These are phyloP conservation scores for Salvia sclarea DNA, from an alignment of 305 asterid genomes.

Conservation along the genomic window DNA sequence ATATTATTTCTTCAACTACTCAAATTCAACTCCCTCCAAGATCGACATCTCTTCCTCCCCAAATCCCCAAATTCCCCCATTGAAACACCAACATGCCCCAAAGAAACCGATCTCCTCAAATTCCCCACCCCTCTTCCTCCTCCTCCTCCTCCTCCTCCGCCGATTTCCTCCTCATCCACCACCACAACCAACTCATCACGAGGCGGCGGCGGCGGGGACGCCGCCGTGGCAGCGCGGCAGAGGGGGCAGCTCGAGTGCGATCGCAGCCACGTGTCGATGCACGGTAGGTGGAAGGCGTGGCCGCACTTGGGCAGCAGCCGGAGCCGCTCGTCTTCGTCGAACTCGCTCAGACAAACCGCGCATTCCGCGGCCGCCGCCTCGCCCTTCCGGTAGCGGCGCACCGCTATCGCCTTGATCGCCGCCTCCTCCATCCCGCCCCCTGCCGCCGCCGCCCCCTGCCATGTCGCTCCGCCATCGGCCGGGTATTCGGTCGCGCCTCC, in stretches of 20 bases:
- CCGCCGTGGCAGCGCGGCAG: slow-evolving; percentile 46
- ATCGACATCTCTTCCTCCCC: slow-evolving; percentile 23
- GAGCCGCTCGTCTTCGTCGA: slow-evolving; percentile 51
- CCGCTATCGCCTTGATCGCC: slow-evolving; percentile 42
- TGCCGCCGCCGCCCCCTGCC: slow-evolving; percentile 26
- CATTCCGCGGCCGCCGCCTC: slow-evolving; percentile 53
- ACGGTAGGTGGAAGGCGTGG: slow-evolving; percentile 67
- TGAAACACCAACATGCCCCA: slow-evolving; percentile 32
- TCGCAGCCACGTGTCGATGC: slow-evolving; percentile 66
- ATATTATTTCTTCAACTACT: neutral
- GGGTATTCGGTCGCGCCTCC: neutral
- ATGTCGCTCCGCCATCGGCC: neutral
- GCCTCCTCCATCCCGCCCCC: slow-evolving; percentile 54
- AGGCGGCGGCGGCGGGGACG: neutral
- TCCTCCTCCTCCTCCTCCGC: neutral
- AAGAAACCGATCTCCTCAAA: slow-evolving; percentile 45
- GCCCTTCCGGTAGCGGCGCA: slow-evolving; percentile 38
- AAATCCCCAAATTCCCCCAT: slow-evolving; percentile 10
- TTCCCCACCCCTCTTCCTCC: neutral
- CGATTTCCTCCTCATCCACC: slow-evolving; percentile 38
- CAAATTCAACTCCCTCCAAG: neutral
- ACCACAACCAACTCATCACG: slow-evolving; percentile 38
- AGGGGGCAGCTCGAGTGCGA: slow-evolving; percentile 63
- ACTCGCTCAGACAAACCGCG: slow-evolving; percentile 60
- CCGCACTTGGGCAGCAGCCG: slow-evolving; percentile 59